These are phyloP conservation scores for Colletotrichum endophyticum DNA, from an alignment of 2,329 filamentous ascomycete genomes.

Conservation along the genomic window DNA sequence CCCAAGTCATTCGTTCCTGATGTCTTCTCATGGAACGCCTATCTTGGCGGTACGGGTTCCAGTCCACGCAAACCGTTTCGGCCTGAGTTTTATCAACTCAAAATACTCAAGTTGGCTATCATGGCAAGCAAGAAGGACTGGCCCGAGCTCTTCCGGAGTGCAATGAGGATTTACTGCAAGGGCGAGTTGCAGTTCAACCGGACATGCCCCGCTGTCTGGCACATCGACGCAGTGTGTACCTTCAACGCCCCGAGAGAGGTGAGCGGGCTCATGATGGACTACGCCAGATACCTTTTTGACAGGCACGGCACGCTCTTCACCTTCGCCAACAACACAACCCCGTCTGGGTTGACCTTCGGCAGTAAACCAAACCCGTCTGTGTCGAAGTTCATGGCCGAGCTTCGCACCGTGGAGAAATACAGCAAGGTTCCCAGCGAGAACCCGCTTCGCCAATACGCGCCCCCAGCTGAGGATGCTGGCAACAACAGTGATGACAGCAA, in stretches of 20 bases:
- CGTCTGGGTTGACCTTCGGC: not conserved
- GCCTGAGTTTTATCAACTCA: not conserved
- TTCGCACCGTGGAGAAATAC: not conserved
- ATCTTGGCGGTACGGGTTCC: not conserved
- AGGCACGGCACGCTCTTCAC: not conserved
- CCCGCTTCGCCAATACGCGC: not conserved
- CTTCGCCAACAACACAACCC: not conserved
- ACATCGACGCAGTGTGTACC: not conserved
- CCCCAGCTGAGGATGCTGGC: not conserved
- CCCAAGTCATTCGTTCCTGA: not conserved
- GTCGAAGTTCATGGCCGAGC: not conserved
- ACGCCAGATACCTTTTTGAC: not conserved
- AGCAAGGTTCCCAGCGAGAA: not conserved
- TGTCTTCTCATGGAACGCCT: fast-evolving
- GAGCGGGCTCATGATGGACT: not conserved
- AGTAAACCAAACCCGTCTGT: not conserved
- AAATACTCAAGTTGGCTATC: not conserved
- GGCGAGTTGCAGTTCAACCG: not conserved
- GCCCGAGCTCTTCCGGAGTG: not conserved
- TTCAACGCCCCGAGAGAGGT: not conserved
- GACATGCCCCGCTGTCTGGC: not conserved
- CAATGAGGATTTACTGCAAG: not conserved
- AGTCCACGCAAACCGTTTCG: too few relatives aligned
- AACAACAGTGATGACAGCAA: not conserved
- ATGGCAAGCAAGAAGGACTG: not conserved